Evolutionary conservation across 495 filamentous ascomycete genomes (phyloP), one percentile per base, ranked within the genome.

Genomic region (Lophiostoma macrostomum): DNA sequence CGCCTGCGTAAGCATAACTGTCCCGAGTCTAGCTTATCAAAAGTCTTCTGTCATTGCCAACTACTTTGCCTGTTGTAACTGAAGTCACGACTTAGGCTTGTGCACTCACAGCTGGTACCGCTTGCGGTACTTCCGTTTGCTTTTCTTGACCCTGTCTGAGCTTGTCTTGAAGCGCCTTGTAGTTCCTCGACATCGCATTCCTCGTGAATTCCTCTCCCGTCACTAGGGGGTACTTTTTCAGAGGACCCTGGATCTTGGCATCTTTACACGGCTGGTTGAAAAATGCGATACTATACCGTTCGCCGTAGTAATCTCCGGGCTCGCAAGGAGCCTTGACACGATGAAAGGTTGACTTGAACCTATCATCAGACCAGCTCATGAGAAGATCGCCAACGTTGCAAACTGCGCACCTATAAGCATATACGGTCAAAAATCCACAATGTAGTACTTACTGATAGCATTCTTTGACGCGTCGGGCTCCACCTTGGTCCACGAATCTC

Each of bases 361-460:
- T 74, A 61, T 85, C 83, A 56, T 85, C 82, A 38, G 76, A 82
- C 80, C 83, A 85, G 12, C 73, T 77, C 81, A 86, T 85, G 23
- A 87, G 72, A 58, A 85, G 69, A 62, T 85, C 82, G 12, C 82
- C 82, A 50, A 85, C 83, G 59, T 85, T 87, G 55, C 80, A 84
- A 11, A 84, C 79, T 40, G 83, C 80, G 54, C 81, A 0, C 70
- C 73, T n/a, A 40, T 31, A 8, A 22, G 25, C 8, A 5, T 25
- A 13, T 5, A 10, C 22, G 11, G 29, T 12, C 31, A 1, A 45
- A 45, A 13, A 23, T 25, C 25, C 20, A n/a, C 2, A 12, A 7
- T 11, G 22, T 28, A 22, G 1, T 2, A 1, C n/a, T 18, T 8
- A 31, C 13, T 20, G n/a, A 48, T 25, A 1, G 42, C 30, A 48